Percentiles rank a stretch among this genome's conserved stretches.
Evolutionary conservation across 192 early-diverging fungal genomes (phyloP).

Genomic region (Chytriomyces sp.): DNA sequence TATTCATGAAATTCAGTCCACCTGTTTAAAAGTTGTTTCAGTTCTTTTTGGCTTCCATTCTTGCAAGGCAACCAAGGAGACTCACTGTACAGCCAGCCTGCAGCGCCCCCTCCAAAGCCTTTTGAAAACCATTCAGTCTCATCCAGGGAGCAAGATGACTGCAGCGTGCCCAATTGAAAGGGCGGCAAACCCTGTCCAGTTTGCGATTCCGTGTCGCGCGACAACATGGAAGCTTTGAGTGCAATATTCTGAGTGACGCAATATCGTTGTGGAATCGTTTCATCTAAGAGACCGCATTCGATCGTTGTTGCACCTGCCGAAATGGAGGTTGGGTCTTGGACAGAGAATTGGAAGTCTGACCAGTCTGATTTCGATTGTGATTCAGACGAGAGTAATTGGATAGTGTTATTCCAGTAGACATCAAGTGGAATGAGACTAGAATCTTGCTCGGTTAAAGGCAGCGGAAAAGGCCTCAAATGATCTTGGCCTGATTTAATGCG

Average conservation of each 20-base stretch:
- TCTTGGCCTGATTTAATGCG: too few relatives aligned
- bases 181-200: not conserved
- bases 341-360: too few relatives aligned
- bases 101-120: constrained; percentile 24
- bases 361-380: too few relatives aligned
- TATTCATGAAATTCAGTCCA: not conserved
- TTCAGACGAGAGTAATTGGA: too few relatives aligned
- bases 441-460: too few relatives aligned
- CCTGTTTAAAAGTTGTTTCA: not conserved
- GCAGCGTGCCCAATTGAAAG: constrained; percentile 12
- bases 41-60: too few relatives aligned
- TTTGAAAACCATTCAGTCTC: constrained; percentile 24
- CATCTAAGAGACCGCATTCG: constrained; percentile 21
- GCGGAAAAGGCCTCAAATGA: too few relatives aligned
- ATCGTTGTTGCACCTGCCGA: too few relatives aligned
- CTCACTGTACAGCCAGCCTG: constrained; percentile 32
- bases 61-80: not conserved
- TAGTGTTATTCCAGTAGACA: too few relatives aligned
- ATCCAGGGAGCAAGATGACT: constrained; percentile 10
- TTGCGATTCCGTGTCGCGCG: not conserved
- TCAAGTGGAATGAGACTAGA: too few relatives aligned
- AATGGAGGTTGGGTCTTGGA: too few relatives aligned
- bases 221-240: not conserved
- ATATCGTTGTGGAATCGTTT: constrained; percentile 26
- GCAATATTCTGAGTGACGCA: constrained; percentile 30